Percentiles rank a stretch among this genome's conserved stretches.
Conservation (phyloP, 2,329 filamentous ascomycete genomes). For the Chaetomium sp. region DNA sequence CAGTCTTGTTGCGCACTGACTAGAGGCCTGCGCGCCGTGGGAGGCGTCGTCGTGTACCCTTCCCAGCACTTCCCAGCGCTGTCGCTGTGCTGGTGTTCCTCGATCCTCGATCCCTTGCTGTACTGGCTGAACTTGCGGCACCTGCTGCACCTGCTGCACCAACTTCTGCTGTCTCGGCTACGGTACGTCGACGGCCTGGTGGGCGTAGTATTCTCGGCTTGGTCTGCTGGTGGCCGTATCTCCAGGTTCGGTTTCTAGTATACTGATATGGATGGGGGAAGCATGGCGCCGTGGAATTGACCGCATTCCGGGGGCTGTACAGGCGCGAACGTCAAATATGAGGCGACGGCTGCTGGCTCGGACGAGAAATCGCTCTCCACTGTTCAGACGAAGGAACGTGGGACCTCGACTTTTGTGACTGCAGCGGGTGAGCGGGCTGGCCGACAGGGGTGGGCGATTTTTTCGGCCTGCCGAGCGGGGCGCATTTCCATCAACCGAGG, state of each 20-base stretch:
- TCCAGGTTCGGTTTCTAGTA: neutral
- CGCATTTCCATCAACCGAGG: slow-evolving; percentile 10
- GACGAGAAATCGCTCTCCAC: slow-evolving; percentile 19
- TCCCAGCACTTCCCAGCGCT: neutral
- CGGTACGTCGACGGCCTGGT: too few species aligned
- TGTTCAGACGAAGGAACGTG: neutral
- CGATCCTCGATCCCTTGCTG: neutral
- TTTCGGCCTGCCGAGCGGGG: slow-evolving; percentile 9
- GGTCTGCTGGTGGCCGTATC: neutral
- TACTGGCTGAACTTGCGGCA: neutral
- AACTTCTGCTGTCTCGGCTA: slow-evolving; percentile 7
- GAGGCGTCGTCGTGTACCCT: neutral
- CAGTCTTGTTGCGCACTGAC: neutral
- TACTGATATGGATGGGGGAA: neutral
- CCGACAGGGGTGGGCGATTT: slow-evolving; percentile 1
- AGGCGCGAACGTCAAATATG: neutral
- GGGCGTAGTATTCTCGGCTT: too few species aligned
- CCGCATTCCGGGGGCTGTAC: slow-evolving; percentile 12
- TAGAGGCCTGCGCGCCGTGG: neutral
- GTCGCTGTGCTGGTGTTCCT: slow-evolving; percentile 1
- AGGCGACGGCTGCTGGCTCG: slow-evolving; percentile 7
- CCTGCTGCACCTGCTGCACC: slow-evolving; percentile 2
- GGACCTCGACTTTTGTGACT: neutral
- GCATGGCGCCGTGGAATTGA: slow-evolving; percentile 12
- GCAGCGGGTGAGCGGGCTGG: slow-evolving; percentile 3